These are phyloP conservation scores for Trichopus zeylanicus DNA, from an alignment of 116 monocot genomes.

Conservation along the genomic window DNA sequence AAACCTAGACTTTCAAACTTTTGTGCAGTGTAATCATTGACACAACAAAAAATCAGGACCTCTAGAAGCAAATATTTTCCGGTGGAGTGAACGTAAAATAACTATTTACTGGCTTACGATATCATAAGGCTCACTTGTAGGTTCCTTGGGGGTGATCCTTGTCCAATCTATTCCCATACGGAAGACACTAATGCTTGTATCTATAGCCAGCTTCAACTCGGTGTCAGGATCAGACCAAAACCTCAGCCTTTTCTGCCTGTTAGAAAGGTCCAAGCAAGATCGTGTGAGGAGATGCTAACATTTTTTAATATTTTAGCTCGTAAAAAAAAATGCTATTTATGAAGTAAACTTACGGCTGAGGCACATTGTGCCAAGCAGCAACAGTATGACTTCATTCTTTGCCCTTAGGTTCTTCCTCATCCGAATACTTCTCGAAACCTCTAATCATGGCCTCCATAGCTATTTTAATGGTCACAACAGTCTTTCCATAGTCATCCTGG, in stretches of 20 bases:
- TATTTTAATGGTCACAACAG: constrained; percentile 23
- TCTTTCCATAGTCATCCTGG: constrained; percentile 3
- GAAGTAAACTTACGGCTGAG: constrained; percentile 64
- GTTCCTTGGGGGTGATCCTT: constrained; percentile 92
- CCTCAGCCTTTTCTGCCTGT: constrained; percentile 76
- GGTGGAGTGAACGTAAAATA: no score
- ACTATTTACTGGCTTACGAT: constrained; percentile 26
- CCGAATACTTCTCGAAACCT: constrained; percentile 54
- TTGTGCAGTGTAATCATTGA: not conserved
- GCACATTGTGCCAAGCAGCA: constrained; percentile 92
- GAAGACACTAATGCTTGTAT: constrained; percentile 76
- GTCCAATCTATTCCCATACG: constrained; percentile 97
- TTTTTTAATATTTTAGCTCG: not conserved
- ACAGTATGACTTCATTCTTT: constrained; percentile 50
- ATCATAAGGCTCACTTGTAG: constrained; percentile 31
- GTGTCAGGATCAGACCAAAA: constrained; percentile 96
- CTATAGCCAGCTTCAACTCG: constrained; percentile 79
- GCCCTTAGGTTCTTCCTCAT: constrained; percentile 21
- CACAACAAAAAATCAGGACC: not conserved
- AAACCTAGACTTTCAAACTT: no score
- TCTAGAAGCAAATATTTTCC: no score
- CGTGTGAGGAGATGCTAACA: no score
- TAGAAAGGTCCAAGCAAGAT: not conserved
- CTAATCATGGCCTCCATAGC: constrained; percentile 88
- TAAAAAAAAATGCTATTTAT: no score